Evolutionary conservation across 768 basidiomycete species (phyloP).

Genomic region (Tricholoma sp.): DNA sequence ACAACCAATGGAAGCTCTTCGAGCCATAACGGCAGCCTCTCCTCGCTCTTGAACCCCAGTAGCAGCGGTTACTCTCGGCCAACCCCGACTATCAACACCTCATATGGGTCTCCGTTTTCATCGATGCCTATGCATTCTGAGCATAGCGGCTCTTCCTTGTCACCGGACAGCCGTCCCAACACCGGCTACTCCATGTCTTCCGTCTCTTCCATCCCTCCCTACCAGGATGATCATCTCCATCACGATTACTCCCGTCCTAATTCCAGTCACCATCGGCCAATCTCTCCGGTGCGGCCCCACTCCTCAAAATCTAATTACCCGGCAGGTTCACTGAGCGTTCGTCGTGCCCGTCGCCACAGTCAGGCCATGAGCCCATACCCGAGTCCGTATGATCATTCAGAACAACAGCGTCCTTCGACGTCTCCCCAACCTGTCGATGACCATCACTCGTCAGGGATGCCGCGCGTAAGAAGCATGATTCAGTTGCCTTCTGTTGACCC

Average conservation of each 20-base stretch:
- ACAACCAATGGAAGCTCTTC: slow-evolving; percentile 47
- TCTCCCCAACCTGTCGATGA: slow-evolving; percentile 64
- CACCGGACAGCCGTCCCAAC: slow-evolving; percentile 80
- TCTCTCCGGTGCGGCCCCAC: slow-evolving; percentile 61
- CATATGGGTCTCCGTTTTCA: slow-evolving; percentile 67
- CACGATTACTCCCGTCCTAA: slow-evolving; percentile 70
- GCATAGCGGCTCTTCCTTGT: slow-evolving; percentile 67
- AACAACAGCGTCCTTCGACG: slow-evolving; percentile 63
- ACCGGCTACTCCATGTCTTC: slow-evolving; percentile 85
- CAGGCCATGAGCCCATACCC: slow-evolving; percentile 88
- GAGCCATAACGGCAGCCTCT: slow-evolving; percentile 67
- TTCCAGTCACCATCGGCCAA: slow-evolving; percentile 72
- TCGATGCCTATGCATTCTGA: slow-evolving; percentile 63
- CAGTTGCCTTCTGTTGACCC: slow-evolving; percentile 69
- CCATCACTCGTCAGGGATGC: slow-evolving; percentile 43
- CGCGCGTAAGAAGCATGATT: slow-evolving; percentile 81
- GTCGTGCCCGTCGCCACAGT: slow-evolving; percentile 72
- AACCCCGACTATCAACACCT: slow-evolving; percentile 66
- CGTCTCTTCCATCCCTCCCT: slow-evolving; percentile 62
- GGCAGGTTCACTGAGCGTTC: slow-evolving; percentile 56
- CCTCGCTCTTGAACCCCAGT: slow-evolving; percentile 74
- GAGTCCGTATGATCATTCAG: slow-evolving; percentile 68
- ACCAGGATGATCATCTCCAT: slow-evolving; percentile 52
- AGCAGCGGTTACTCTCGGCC: slow-evolving; percentile 53
- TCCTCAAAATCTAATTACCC: slow-evolving; percentile 53